phyloP scores from a whole-genome alignment of 1,139 yeast genomes.

The Candida freyschussii region DNA sequence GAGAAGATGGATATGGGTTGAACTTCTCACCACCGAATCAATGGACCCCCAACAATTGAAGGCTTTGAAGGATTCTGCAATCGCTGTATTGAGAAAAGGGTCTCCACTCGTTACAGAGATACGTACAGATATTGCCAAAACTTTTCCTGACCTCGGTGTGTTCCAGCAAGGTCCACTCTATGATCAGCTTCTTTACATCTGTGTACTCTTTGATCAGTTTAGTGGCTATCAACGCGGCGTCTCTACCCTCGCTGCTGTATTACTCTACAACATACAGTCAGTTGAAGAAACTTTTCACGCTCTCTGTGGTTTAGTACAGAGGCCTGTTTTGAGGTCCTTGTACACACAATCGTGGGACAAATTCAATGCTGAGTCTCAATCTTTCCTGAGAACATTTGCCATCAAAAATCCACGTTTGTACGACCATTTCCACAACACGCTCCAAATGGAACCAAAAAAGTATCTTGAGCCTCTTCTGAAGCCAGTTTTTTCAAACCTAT shows the following conservation, averaged over 20 bases:
- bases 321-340: constrained; percentile 31
- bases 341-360: constrained; percentile 22
- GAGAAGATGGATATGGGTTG: constrained; percentile 50
- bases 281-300: constrained; percentile 39
- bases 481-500: constrained; percentile 34
- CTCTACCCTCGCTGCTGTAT: constrained; percentile 36
- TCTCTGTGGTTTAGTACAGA: constrained; percentile 40
- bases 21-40: constrained; percentile 29
- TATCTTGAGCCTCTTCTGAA: constrained; percentile 35
- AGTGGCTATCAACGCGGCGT: constrained; percentile 27
- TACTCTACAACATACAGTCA: constrained; percentile 36
- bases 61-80: background rate
- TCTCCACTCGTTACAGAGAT: constrained; percentile 19
- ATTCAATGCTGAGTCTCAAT: constrained; percentile 29
- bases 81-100: constrained; percentile 7
- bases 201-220: constrained; percentile 31
- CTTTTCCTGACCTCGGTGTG: constrained; percentile 42
- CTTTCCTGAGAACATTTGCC: constrained; percentile 45
- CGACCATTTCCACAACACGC: constrained; percentile 42
- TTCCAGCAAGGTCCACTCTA: constrained; percentile 37
- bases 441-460: constrained; percentile 33
- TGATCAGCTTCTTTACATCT: constrained; percentile 29
- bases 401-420: constrained; percentile 41
- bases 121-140: constrained; percentile 28
- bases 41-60: constrained; percentile 20